Evolutionary conservation across 306 rosid species (phyloP).

Genomic region (Astragalus glycyphyllos): DNA sequence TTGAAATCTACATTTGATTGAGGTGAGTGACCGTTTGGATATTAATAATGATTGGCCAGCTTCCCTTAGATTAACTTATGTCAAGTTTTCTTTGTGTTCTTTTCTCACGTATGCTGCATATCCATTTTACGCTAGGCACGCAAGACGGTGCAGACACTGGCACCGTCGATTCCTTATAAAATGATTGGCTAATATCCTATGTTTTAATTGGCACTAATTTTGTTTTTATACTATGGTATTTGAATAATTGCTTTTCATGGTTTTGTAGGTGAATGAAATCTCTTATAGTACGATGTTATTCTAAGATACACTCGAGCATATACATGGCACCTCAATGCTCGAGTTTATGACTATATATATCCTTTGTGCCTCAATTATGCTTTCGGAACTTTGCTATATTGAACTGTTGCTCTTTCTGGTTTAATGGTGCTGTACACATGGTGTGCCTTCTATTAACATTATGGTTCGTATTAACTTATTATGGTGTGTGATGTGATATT

Average conservation of each 20-base stretch:
- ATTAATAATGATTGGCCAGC: no score
- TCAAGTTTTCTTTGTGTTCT: no score
- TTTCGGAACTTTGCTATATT: slow-evolving; percentile 15
- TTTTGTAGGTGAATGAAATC: slow-evolving; percentile 45
- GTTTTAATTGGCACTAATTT: no score
- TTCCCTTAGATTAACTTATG: no score
- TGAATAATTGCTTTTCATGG: not conserved
- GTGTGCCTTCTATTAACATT: slow-evolving; percentile 10
- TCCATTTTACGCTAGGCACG: no score
- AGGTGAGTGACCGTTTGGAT: no score
- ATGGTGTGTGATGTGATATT: slow-evolving; percentile 13
- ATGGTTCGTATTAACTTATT: not conserved
- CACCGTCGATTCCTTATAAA: no score
- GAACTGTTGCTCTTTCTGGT: slow-evolving; percentile 22
- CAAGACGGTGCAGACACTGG: no score
- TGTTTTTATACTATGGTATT: no score
- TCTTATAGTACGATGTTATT: not conserved
- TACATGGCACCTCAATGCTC: slow-evolving; percentile 8
- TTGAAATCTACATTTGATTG: no score
- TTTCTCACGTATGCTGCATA: no score
- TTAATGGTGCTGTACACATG: slow-evolving; percentile 20
- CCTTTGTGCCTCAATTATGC: slow-evolving; percentile 14
- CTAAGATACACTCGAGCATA: slow-evolving; percentile 32
- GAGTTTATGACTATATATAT: not conserved
- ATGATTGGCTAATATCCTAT: no score